Conservation (phyloP, 2,329 filamentous ascomycete species). For the Xylaria sp. region DNA sequence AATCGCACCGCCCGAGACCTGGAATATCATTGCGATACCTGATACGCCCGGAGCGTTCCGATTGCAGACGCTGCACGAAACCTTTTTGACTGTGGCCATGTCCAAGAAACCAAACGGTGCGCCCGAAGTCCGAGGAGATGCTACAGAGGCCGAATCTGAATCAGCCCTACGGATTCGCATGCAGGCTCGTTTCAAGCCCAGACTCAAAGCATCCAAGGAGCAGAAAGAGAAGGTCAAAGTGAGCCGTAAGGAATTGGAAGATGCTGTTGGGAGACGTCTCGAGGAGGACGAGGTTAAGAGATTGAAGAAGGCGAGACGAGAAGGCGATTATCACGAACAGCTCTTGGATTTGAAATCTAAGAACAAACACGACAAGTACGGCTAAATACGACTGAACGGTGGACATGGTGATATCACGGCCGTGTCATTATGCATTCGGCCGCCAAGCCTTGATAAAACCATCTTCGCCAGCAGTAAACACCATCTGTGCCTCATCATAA, state of each 20-base stretch:
- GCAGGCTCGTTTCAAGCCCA: constrained; percentile 92
- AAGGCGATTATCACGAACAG: constrained; percentile 86
- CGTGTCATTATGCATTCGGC: constrained; percentile 30
- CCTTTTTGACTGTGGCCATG: constrained; percentile 61
- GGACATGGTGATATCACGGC: constrained; percentile 11
- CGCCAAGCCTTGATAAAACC: constrained; percentile 54
- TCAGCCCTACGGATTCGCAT: constrained; percentile 79
- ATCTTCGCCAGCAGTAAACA: constrained; percentile 56
- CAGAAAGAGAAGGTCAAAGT: constrained; percentile 82
- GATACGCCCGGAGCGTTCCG: constrained; percentile 68
- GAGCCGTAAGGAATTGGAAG: constrained; percentile 77
- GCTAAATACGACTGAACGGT: constrained; percentile 31
- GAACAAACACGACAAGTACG: constrained; percentile 85
- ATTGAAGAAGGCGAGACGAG: constrained; percentile 74
- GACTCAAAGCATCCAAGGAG: constrained; percentile 71
- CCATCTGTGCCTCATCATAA: constrained; percentile 53
- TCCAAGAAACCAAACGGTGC: constrained; percentile 43
- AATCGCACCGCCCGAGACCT: constrained; percentile 78
- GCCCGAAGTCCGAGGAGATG: constrained; percentile 72
- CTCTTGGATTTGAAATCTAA: constrained; percentile 85
- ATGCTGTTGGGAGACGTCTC: constrained; percentile 67
- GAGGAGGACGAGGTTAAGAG: constrained; percentile 81
- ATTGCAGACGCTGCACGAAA: constrained; percentile 66
- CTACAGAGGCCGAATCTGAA: constrained; percentile 58
- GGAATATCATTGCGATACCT: constrained; percentile 58